These are phyloP conservation scores for Volvox reticuliferus DNA, from an alignment of 139 green algal species.

Conservation along the genomic window DNA sequence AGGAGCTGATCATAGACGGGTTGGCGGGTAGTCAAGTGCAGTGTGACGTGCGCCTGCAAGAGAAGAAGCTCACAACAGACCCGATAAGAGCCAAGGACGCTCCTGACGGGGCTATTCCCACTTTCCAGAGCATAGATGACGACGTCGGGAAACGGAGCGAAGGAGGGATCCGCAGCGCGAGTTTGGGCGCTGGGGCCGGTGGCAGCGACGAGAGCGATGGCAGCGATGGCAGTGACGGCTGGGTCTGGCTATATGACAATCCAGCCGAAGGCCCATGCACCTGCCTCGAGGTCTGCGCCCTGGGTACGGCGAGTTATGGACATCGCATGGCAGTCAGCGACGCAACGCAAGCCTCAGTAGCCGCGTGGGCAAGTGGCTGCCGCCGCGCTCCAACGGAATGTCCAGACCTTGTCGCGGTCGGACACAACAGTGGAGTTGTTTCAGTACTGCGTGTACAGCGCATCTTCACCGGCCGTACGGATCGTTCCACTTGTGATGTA, in stretches of 20 bases:
- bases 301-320: not conserved
- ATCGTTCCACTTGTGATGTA: not conserved
- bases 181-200: not conserved
- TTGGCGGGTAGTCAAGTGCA: no score
- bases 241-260: slow-evolving; percentile 12
- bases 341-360: not conserved
- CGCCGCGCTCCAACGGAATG: not conserved
- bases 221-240: not conserved
- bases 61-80: no score
- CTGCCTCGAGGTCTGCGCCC: slow-evolving; percentile 21
- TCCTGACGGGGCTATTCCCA: no score
- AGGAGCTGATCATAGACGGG: no score
- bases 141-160: no score
- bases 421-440: not conserved
- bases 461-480: not conserved
- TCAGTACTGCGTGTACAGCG: not conserved
- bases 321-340: no score
- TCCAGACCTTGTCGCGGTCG: not conserved
- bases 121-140: no score
- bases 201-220: not conserved
- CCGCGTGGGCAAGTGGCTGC: not conserved
- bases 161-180: no score
- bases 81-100: no score
- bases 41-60: no score
- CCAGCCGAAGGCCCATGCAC: not conserved